Conservation (phyloP, 805 yeast genomes). For the Myxozyma nipponensis region DNA sequence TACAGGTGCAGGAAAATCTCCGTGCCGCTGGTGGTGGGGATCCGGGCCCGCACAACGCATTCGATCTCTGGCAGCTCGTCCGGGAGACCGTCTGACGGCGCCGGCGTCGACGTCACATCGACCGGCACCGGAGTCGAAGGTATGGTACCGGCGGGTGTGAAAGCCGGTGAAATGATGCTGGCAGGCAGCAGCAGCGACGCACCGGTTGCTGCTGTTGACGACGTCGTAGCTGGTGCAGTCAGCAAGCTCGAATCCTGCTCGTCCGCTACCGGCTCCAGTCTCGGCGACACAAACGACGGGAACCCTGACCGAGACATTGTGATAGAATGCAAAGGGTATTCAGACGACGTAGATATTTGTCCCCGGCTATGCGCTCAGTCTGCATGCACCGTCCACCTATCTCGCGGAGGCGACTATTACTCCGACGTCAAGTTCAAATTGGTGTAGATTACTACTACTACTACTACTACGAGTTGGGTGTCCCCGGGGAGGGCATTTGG, state of each 20-base stretch:
- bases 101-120: conserved; percentile 9
- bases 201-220: conserved; percentile 2
- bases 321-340: too few species aligned
- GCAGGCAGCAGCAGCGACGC: conserved; percentile 1
- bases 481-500: too few species aligned
- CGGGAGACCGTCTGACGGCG: conserved; percentile 25
- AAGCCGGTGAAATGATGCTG: conserved; percentile 20
- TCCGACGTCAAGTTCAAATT: too few species aligned
- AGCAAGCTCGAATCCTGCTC: not conserved
- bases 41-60: conserved; percentile 91
- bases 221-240: not conserved
- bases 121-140: conserved; percentile 27
- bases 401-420: too few species aligned
- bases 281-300: conserved; percentile 27
- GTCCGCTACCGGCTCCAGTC: conserved; percentile 5
- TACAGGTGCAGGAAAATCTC: conserved; percentile 91
- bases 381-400: too few species aligned
- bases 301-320: conserved; percentile 4
- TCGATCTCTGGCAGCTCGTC: conserved; percentile 63
- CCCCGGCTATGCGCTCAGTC: too few species aligned
- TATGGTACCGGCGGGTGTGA: conserved; percentile 17
- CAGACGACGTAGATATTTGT: too few species aligned
- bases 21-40: conserved; percentile 93
- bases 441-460: too few species aligned
- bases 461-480: too few species aligned